Percentiles rank a stretch among this genome's conserved stretches.
Conservation (phyloP, 139 green algal species). For the Chlorella sp. region DNA sequence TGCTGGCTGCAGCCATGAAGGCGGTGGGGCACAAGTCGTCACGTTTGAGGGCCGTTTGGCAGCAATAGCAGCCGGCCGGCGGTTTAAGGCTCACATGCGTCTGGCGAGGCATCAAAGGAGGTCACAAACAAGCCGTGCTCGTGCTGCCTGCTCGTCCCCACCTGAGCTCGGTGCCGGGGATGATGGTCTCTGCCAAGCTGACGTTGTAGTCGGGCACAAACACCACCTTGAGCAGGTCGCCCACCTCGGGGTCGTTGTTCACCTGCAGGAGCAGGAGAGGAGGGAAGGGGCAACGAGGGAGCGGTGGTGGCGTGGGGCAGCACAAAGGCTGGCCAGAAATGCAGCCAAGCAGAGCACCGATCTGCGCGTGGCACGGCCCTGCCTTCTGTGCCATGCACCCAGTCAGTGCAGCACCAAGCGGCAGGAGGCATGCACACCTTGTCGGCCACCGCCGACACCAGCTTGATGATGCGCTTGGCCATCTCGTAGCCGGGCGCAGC, state of each 20-base stretch:
- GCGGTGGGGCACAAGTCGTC: background rate
- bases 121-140: no score
- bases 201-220: slow-evolving; percentile 99
- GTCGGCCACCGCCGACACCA: slow-evolving; percentile 91
- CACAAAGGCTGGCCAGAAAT: background rate
- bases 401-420: no score
- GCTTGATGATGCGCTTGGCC: slow-evolving; percentile 99
- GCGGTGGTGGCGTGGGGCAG: background rate
- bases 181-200: slow-evolving; percentile 92
- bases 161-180: slow-evolving; percentile 87
- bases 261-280: slow-evolving; percentile 44
- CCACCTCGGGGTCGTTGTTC: slow-evolving; percentile 92
- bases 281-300: no score
- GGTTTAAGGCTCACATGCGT: background rate
- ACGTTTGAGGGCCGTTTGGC: no score
- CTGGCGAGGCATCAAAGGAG: no score
- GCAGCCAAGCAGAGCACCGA: no score
- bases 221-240: slow-evolving; percentile 92
- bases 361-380: no score
- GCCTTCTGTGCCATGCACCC: no score
- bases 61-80: background rate
- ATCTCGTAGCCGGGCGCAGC: slow-evolving; percentile 97
- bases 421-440: slow-evolving; percentile 24
- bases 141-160: background rate
- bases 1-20: slow-evolving; percentile 79